Conservation (phyloP, 108 stramenopile species). For the Cyclotella kingstonii region DNA sequence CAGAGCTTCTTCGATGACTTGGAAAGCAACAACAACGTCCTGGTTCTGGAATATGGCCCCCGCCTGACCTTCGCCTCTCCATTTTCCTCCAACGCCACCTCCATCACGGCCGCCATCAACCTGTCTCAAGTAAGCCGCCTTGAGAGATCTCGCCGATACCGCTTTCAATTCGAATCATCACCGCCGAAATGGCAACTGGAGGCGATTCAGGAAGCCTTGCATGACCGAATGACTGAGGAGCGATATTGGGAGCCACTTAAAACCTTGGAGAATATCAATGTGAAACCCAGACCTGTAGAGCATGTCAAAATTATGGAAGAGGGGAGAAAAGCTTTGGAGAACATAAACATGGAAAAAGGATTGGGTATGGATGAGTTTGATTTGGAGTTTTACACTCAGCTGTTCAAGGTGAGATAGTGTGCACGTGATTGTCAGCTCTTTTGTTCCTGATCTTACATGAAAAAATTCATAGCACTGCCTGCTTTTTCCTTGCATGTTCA, state of each 20-base stretch:
- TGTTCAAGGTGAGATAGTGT: slow-evolving; percentile 81
- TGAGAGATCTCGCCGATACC: slow-evolving; percentile 86
- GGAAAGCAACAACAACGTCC: slow-evolving; percentile 7
- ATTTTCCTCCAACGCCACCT: slow-evolving; percentile 92
- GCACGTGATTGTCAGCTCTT: not conserved
- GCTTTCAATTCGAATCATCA: slow-evolving; percentile 30
- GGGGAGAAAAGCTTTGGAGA: slow-evolving; percentile 89
- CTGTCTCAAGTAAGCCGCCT: slow-evolving; percentile 65
- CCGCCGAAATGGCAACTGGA: slow-evolving; percentile 31
- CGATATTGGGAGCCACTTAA: slow-evolving; percentile 74
- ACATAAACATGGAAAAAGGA: slow-evolving; percentile 86
- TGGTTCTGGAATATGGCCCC: slow-evolving; percentile 94
- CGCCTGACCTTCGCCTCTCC: slow-evolving; percentile 97
- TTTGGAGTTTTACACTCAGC: slow-evolving; percentile 94
- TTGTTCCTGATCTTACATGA: no score
- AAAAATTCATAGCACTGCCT: no score
- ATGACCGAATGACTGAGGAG: slow-evolving; percentile 99
- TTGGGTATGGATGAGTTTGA: slow-evolving; percentile 99
- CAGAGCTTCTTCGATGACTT: slow-evolving; percentile 41
- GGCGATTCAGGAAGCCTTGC: slow-evolving; percentile 65
- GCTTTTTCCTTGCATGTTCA: no score
- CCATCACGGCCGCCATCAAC: slow-evolving; percentile 87
- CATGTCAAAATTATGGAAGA: slow-evolving; percentile 90
- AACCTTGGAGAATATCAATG: slow-evolving; percentile 83
- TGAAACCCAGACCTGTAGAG: slow-evolving; percentile 57